phyloP scores from a whole-genome alignment of 306 rosid species.

The Rubus idaeus region DNA sequence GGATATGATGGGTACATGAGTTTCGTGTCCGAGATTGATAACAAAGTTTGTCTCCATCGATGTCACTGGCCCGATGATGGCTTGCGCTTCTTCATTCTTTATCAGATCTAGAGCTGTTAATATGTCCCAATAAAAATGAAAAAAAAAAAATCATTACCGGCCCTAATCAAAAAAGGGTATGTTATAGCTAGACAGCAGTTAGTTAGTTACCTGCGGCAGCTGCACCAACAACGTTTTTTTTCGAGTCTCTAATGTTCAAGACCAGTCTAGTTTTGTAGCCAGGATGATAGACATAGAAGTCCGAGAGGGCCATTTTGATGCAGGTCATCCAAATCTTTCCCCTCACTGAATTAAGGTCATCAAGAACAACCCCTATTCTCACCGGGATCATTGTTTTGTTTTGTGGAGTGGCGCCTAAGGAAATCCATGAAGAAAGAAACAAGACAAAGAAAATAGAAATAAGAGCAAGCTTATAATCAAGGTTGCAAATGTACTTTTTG shows the following conservation, averaged over 20 bases:
- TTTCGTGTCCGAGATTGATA: slow-evolving; percentile 32
- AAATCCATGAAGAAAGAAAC: neutral
- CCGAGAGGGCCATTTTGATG: slow-evolving; percentile 30
- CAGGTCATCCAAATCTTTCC: slow-evolving; percentile 20
- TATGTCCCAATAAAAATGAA: neutral
- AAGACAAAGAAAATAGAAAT: neutral
- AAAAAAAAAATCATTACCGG: too few relatives aligned
- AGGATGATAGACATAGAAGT: slow-evolving; percentile 22
- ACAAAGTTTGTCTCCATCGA: slow-evolving; percentile 39
- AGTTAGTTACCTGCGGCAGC: neutral
- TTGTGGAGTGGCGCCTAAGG: neutral
- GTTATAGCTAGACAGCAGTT: too few relatives aligned
- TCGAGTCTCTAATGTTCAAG: slow-evolving; percentile 16
- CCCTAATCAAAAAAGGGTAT: neutral
- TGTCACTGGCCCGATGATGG: slow-evolving; percentile 37
- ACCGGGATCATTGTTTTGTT: neutral
- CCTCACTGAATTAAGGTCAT: slow-evolving; percentile 18
- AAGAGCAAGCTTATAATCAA: neutral
- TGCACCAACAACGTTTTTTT: slow-evolving; percentile 19
- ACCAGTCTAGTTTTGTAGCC: slow-evolving; percentile 25
- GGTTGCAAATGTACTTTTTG: neutral
- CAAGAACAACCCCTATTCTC: slow-evolving; percentile 33
- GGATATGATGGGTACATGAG: slow-evolving; percentile 42
- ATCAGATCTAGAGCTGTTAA: slow-evolving; percentile 21
- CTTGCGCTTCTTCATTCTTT: slow-evolving; percentile 1